phyloP scores from a whole-genome alignment of 2,329 filamentous ascomycete species.

The Chaetomium olivaceum region DNA sequence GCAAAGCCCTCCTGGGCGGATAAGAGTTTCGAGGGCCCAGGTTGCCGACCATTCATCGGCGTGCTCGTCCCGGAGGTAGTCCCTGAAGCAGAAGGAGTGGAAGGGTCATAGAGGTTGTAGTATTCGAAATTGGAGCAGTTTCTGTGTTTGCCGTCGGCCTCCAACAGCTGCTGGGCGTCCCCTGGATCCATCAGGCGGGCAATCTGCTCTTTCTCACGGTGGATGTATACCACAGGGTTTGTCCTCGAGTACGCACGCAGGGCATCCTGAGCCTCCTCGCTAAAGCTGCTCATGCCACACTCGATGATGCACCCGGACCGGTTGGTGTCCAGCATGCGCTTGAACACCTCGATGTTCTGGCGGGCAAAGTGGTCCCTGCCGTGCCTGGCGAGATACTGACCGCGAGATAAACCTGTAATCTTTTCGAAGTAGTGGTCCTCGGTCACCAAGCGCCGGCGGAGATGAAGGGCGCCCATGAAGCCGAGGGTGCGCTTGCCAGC shows the following conservation, averaged over 20 bases:
- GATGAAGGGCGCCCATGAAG: slow-evolving; percentile 69
- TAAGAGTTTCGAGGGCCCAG: slow-evolving; percentile 59
- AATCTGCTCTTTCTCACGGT: slow-evolving; percentile 65
- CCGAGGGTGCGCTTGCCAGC: slow-evolving; percentile 72
- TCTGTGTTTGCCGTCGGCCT: slow-evolving; percentile 57
- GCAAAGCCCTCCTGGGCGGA: slow-evolving; percentile 61
- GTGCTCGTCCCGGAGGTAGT: slow-evolving; percentile 29
- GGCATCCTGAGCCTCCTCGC: slow-evolving; percentile 57
- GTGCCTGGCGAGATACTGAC: slow-evolving; percentile 60
- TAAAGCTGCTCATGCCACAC: slow-evolving; percentile 65
- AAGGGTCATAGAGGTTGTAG: slow-evolving; percentile 62
- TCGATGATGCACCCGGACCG: slow-evolving; percentile 66
- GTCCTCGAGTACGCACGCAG: slow-evolving; percentile 61
- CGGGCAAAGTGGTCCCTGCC: slow-evolving; percentile 63
- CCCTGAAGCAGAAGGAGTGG: slow-evolving; percentile 33
- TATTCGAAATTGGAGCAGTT: slow-evolving; percentile 70
- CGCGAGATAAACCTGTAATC: slow-evolving; percentile 60
- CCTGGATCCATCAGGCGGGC: slow-evolving; percentile 56
- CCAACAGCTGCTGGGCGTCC: slow-evolving; percentile 58
- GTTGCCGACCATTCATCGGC: slow-evolving; percentile 38
- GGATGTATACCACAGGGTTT: slow-evolving; percentile 70
- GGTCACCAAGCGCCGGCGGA: slow-evolving; percentile 66
- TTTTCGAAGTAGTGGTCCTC: slow-evolving; percentile 68
- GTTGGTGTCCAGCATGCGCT: slow-evolving; percentile 60
- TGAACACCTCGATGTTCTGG: slow-evolving; percentile 62